Evolutionary conservation across 345 rosid genomes (phyloP), one percentile per base, ranked within the genome.

Genomic region (Conringia planisiliqua): DNA sequence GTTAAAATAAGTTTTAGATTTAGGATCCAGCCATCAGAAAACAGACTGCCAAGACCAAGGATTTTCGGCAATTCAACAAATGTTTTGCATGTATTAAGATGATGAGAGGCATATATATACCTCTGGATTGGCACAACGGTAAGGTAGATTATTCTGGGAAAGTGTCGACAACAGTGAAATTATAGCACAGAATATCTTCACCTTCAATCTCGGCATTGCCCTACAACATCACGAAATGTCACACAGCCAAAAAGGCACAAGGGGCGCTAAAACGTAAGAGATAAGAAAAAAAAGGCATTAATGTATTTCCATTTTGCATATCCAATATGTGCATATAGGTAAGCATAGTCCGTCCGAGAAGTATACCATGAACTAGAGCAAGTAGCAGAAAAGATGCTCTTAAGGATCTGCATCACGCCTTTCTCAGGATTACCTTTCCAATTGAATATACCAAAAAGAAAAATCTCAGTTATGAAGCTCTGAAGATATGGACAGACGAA

Each of bases 121-220:
- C 97, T 85, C 87, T 3, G 78, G 74, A 63, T 75, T 42, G 58
- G 72, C 60, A 33, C 82, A 81, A 79, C 32, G 84, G 77, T 89
- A 93, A 10, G 98, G 98, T 47, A 93, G 86, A 77, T 80, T 84
- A 68, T 75, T 81, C 80, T 93, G 97, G 66, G 91, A 86, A 50
- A 89, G 90, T 33, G 94, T 75, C 16, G 90, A 88, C 57, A 75
- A 81, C 73, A 89, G 80, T 33, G 80, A 79, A 68, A 93, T 59
- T 52, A 88, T 78, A 11, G 88, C 90, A 38, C 86, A 88, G 43
- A 75, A 82, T 74, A 87, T 74, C 78, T 79, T 86, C n/a, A 73
- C 59, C 68, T 82, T 91, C 65, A 73, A 57, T 82, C 81, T 85
- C 26, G 85, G 81, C 14, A 85, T 80, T 86, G 86, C 86, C 91